These are phyloP conservation scores for Syzygium aqueum DNA, from an alignment of 345 rosid species.

Conservation along the genomic window DNA sequence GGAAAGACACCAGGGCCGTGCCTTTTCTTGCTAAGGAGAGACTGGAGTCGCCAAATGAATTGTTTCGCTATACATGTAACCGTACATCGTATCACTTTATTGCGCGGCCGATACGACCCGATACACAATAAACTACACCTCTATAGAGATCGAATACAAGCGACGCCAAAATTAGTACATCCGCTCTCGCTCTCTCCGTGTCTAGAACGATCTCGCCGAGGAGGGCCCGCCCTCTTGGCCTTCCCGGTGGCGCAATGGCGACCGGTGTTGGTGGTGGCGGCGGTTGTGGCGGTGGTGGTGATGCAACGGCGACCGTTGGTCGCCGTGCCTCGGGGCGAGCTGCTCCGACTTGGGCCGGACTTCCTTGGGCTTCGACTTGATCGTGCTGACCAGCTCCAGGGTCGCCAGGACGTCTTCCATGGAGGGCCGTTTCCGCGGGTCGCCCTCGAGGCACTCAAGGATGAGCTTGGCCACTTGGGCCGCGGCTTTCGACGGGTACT, in stretches of 20 bases:
- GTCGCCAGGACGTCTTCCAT: conserved; percentile 53
- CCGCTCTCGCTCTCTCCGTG: neutral
- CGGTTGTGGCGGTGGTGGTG: neutral
- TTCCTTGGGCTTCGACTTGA: neutral
- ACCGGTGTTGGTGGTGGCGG: neutral
- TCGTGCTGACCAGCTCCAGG: conserved; percentile 17
- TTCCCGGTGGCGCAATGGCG: neutral
- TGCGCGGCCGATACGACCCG: neutral
- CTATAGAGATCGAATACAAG: neutral
- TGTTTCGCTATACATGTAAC: neutral
- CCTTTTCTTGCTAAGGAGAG: neutral
- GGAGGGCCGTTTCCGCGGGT: conserved; percentile 60
- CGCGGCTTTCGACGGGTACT: conserved; percentile 45
- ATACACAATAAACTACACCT: neutral
- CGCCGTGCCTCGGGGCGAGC: neutral
- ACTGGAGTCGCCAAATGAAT: neutral
- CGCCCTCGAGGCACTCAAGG: conserved; percentile 40
- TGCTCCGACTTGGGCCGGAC: neutral
- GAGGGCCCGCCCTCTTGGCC: neutral
- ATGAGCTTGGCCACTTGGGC: conserved; percentile 37
- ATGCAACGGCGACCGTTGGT: neutral
- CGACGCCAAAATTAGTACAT: neutral
- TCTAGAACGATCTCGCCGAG: neutral
- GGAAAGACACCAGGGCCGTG: neutral
- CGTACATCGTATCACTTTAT: neutral